A percentile compares a stretch with the other conserved stretches of the same genome.
These are phyloP conservation scores for Larix kaempferi DNA, from an alignment of 75 land plant species.

Conservation along the genomic window DNA sequence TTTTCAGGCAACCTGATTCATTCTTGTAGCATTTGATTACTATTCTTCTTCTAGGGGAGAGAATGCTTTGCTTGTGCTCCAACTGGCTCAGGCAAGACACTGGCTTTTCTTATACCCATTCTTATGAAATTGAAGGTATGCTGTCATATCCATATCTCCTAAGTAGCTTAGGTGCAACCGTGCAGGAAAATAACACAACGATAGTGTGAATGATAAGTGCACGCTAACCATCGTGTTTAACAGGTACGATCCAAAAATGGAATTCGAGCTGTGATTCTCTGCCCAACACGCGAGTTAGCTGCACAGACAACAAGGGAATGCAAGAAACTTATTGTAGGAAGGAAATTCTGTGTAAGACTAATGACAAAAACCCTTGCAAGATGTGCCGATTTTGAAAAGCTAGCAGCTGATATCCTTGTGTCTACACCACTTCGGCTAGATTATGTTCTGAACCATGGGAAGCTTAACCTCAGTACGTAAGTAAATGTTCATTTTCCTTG, in stretches of 20 bases:
- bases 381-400: slow-evolving; percentile 65
- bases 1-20: neutral
- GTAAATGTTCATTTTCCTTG: neutral
- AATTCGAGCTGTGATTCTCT: slow-evolving; percentile 75
- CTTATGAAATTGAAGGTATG: slow-evolving; percentile 84
- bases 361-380: slow-evolving; percentile 74
- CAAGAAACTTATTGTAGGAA: slow-evolving; percentile 71
- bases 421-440: slow-evolving; percentile 86
- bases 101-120: slow-evolving; percentile 87
- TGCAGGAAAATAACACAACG: neutral
- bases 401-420: slow-evolving; percentile 86
- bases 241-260: slow-evolving; percentile 70
- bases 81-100: slow-evolving; percentile 97
- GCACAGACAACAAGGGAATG: slow-evolving; percentile 85
- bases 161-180: neutral
- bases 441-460: slow-evolving; percentile 58
- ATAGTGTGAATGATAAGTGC: neutral
- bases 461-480: slow-evolving; percentile 78
- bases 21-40: neutral
- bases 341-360: slow-evolving; percentile 62
- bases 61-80: slow-evolving; percentile 99
- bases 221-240: neutral
- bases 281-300: slow-evolving; percentile 94
- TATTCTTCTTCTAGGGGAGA: slow-evolving; percentile 43
- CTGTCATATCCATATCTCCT: neutral